These are phyloP conservation scores for Trapa bicornis DNA, from an alignment of 345 rosid genomes.

Conservation along the genomic window DNA sequence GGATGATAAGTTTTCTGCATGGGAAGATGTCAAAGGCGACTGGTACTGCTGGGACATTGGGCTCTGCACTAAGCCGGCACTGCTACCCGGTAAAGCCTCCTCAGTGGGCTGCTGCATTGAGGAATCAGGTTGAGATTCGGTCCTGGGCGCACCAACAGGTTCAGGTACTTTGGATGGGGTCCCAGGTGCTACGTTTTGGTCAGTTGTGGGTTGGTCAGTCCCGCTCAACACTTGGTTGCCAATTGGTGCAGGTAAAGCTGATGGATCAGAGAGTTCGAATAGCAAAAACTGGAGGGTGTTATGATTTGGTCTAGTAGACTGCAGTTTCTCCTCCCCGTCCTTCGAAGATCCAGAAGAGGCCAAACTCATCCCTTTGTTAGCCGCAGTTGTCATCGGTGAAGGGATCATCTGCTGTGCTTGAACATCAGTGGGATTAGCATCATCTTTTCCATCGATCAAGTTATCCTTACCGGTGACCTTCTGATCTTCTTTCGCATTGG, in stretches of 20 bases:
- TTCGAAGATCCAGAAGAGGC: conserved; percentile 17
- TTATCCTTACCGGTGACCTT: conserved; percentile 16
- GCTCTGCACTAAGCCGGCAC: conserved; percentile 9
- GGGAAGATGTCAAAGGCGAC: conserved; percentile 14
- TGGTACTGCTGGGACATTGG: conserved; percentile 10
- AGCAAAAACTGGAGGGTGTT: conserved; percentile 51
- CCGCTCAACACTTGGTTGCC: conserved; percentile 11
- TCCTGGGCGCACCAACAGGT: background rate
- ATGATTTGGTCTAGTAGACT: conserved; percentile 10
- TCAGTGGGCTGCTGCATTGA: conserved; percentile 15
- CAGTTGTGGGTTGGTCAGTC: conserved; percentile 9
- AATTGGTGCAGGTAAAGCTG: conserved; percentile 12
- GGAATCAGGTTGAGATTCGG: conserved; percentile 15
- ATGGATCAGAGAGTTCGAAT: conserved; percentile 34
- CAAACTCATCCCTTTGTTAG: conserved; percentile 14
- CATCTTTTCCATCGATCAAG: conserved; percentile 25
- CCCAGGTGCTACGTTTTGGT: conserved; percentile 9
- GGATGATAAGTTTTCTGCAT: conserved; percentile 8
- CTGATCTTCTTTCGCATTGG: conserved; percentile 12
- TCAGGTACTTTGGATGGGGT: background rate
- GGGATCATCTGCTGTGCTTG: conserved; percentile 13
- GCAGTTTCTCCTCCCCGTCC: conserved; percentile 17
- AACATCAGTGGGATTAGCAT: conserved; percentile 16
- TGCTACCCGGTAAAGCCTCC: conserved; percentile 13
- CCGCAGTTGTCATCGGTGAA: conserved; percentile 5